A percentile compares a stretch with the other conserved stretches of the same genome.
phyloP scores from a whole-genome alignment of 225 moss, liverwort and hornwort genomes.

The Pseudisothecium myosuroides region DNA sequence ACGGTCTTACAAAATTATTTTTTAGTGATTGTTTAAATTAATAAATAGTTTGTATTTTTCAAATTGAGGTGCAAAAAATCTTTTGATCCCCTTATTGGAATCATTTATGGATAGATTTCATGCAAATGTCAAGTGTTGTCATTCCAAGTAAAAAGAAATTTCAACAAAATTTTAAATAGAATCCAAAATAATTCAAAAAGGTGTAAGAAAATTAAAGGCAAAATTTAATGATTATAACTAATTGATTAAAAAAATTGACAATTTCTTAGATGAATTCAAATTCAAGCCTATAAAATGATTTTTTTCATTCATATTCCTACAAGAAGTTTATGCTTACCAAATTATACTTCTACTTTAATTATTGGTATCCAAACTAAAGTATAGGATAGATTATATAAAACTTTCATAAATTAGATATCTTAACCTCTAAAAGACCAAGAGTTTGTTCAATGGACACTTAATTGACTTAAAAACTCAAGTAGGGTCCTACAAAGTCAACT shows the following conservation, averaged over 20 bases:
- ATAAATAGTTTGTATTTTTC: no score
- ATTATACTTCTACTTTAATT: neutral
- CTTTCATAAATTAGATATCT: neutral
- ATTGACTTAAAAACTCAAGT: accelerated
- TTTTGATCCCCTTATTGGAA: no score
- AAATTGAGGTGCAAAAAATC: no score
- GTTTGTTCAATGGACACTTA: no score
- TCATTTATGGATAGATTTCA: no score
- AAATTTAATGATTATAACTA: neutral
- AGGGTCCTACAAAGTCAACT: no score
- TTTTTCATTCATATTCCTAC: neutral
- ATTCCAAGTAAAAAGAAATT: no score
- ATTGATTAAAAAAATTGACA: neutral
- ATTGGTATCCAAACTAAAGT: neutral
- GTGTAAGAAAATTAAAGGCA: neutral
- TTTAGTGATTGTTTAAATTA: no score
- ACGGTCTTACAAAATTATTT: no score
- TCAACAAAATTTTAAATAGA: no score
- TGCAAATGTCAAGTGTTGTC: no score
- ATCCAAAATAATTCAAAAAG: neutral
- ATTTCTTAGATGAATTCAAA: neutral
- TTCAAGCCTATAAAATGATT: neutral
- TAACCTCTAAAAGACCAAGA: no score
- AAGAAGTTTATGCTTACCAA: neutral
- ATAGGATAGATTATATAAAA: neutral